phyloP scores from a whole-genome alignment of 495 filamentous ascomycete species.

The Penicillium goetzii region DNA sequence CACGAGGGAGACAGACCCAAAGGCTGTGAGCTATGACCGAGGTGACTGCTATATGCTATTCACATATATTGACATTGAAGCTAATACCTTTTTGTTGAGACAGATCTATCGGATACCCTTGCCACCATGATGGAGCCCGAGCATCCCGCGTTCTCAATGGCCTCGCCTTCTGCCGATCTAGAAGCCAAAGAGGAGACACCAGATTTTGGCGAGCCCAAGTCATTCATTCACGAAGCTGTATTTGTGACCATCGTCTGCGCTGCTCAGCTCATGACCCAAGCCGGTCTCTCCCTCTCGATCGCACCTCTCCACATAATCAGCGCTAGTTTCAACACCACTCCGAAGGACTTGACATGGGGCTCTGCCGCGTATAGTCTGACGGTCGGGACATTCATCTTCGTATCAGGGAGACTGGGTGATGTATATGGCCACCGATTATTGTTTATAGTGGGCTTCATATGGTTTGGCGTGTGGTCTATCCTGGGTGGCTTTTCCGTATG shows the following conservation, averaged over 20 bases:
- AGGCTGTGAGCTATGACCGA: not conserved
- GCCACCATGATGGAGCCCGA: not conserved
- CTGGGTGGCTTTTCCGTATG: conserved; percentile 54
- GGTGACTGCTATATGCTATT: not conserved
- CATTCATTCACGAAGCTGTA: conserved; percentile 13
- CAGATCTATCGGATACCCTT: not conserved
- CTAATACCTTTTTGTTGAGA: not conserved
- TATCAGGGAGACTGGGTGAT: conserved; percentile 66
- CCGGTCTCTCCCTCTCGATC: conserved; percentile 21
- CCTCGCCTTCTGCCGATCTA: conserved; percentile 3
- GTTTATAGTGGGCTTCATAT: conserved; percentile 61
- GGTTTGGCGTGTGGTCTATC: conserved; percentile 63
- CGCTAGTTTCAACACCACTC: conserved; percentile 18
- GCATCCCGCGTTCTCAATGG: not conserved
- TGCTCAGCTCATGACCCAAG: conserved; percentile 26
- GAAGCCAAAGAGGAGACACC: conserved; percentile 14
- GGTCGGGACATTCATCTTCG: conserved; percentile 66
- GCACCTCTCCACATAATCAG: conserved; percentile 20
- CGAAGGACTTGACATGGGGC: conserved; percentile 48
- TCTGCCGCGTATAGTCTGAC: conserved; percentile 57
- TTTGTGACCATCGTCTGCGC: conserved; percentile 18
- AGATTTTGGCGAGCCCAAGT: conserved; percentile 14
- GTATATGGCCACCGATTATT: conserved; percentile 63
- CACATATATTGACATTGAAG: not conserved
- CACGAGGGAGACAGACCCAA: not conserved